phyloP scores from a whole-genome alignment of 2,329 filamentous ascomycete species.

The Neocucurbitaria cava region DNA sequence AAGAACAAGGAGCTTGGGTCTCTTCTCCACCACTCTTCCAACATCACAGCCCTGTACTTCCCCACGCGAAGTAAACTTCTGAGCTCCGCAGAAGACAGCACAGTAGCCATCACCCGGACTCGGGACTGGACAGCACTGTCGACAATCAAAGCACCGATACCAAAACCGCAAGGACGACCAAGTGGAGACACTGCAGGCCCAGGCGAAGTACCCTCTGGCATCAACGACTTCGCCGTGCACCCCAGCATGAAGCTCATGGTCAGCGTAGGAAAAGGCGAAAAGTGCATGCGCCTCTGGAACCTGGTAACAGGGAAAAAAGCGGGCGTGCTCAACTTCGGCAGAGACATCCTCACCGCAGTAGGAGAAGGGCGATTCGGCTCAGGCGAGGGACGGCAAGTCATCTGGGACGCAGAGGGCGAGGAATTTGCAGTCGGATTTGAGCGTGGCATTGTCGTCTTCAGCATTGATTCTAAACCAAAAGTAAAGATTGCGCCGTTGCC shows the following conservation, averaged over 20 bases:
- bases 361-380: constrained; percentile 78
- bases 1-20: constrained; percentile 88
- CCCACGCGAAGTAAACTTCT: constrained; percentile 87
- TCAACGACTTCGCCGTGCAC: constrained; percentile 95
- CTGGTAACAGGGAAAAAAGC: constrained; percentile 95
- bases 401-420: constrained; percentile 78
- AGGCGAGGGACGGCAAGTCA: constrained; percentile 82
- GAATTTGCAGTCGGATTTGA: constrained; percentile 93
- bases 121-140: constrained; percentile 89
- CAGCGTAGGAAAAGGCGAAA: constrained; percentile 87
- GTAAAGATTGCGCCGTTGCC: constrained; percentile 74
- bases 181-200: constrained; percentile 88
- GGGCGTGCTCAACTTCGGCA: constrained; percentile 84
- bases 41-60: constrained; percentile 80
- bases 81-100: constrained; percentile 88
- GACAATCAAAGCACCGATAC: constrained; percentile 85
- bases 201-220: constrained; percentile 81
- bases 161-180: constrained; percentile 79
- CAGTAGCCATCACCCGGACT: constrained; percentile 83
- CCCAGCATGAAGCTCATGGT: constrained; percentile 97
- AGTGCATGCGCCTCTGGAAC: constrained; percentile 94
- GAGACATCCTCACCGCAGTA: constrained; percentile 73
- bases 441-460: constrained; percentile 81
- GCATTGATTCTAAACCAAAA: constrained; percentile 83
- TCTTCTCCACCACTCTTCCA: constrained; percentile 84